Evolutionary conservation across 306 rosid genomes (phyloP), one percentile per base, ranked within the genome.

Genomic region (Styphnolobium japonicum): DNA sequence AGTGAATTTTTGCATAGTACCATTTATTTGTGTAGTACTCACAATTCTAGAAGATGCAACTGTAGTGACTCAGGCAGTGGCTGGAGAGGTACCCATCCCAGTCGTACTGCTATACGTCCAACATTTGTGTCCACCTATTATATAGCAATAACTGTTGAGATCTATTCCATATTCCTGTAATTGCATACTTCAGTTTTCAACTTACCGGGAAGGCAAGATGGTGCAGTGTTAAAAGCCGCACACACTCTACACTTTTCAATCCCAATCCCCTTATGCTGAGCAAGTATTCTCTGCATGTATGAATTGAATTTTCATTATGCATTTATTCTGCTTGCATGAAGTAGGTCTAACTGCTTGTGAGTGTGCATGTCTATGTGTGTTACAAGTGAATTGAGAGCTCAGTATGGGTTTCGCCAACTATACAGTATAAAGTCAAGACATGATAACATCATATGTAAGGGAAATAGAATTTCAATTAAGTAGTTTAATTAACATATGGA

Each of bases 31-130:
- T 46, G 81, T 18, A 58, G 70, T 68, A 82, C 98, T 89, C 65
- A 94, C 97, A 90, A 55, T 83, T 94, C 98, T 55, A 94, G 92
- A 64, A 92, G 97, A 89, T 94, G 98, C 90, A 94, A 75, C 87
- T 94, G 98, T 36, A 92, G 85, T 80, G 96, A 92, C 80, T 94
- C 97, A 10, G 98, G 98, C 80, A 94, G 88, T 22, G 98, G 98
- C 79, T 92, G 98, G 73, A 94, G 94, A 52, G 98, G 98, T 46
- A 94, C 98, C 97, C 98, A 93, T 87, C 98, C 98, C 66, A 93
- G 79, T 79, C 98, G 84, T 75, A 93, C 98, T 3, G 97, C 98
- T 81, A 93, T 91, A 15, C 98, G 98, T 53, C 97, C 98, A 21
- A 93, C 98, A 82, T 93, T 93, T 75, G 98, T 93, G 85, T 93